phyloP scores from a whole-genome alignment of 2,329 filamentous ascomycete species.

The Venturia oleaginea region DNA sequence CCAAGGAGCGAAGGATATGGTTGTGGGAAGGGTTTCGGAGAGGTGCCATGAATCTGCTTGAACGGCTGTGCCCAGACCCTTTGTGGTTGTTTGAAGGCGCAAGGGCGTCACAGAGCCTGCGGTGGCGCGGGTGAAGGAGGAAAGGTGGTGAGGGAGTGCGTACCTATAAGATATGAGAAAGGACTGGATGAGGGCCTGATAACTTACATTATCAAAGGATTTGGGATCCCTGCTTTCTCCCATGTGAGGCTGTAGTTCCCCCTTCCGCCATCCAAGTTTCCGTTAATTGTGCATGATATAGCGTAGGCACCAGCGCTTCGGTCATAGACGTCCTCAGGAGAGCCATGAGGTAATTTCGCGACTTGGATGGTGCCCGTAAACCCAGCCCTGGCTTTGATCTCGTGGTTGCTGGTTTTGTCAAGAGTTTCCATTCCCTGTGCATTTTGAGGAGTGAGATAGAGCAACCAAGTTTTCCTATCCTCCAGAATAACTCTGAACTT shows the following conservation, averaged over 20 bases:
- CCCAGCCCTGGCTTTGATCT: conserved; percentile 53
- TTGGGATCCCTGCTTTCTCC: conserved; percentile 55
- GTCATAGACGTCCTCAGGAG: conserved; percentile 63
- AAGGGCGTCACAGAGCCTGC: conserved; percentile 43
- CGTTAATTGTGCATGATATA: conserved; percentile 53
- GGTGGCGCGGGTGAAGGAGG: conserved; percentile 58
- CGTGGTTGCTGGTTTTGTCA: conserved; percentile 41
- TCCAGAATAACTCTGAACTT: conserved; percentile 70
- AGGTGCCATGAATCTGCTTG: conserved; percentile 68
- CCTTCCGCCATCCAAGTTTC: conserved; percentile 46
- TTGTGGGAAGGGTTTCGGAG: conserved; percentile 62
- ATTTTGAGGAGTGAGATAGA: conserved; percentile 21
- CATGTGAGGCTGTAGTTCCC: conserved; percentile 70
- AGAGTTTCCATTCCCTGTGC: not conserved
- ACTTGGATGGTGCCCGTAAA: conserved; percentile 79
- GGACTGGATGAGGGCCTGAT: not conserved
- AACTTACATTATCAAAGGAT: conserved; percentile 56
- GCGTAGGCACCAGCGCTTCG: conserved; percentile 67
- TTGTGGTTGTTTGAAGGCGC: conserved; percentile 70
- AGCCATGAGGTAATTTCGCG: conserved; percentile 59
- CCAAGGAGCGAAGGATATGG: conserved; percentile 76
- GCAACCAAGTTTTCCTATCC: conserved; percentile 36
- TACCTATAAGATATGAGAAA: conserved; percentile 35
- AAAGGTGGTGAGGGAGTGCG: conserved; percentile 75
- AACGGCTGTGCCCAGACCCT: conserved; percentile 68